Evolutionary conservation across 305 asterid genomes (phyloP), one percentile per base, ranked within the genome.

Genomic region (Euphrasia arctica): DNA sequence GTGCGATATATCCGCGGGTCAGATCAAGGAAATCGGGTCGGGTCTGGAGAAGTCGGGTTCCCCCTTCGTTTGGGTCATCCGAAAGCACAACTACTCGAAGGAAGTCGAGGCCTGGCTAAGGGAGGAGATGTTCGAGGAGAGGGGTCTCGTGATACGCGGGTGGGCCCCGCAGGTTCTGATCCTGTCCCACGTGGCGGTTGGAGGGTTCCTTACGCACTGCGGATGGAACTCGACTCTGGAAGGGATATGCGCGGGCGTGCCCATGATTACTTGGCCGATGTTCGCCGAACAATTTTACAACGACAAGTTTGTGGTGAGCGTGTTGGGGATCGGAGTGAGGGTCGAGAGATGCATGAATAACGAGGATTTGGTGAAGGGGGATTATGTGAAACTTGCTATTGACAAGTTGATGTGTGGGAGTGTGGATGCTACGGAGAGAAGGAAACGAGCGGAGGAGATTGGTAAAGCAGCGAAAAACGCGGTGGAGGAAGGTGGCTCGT

Each of bases 151-250:
- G 2, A 57, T 86, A 12, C 60, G 71, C 4, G 92, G 95, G 0
- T 82, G 92, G 95, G 87, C 95, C 0, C 92, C 92, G 1, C 95
- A 89, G 57, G 79, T 89, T 25, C 31, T 74, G 28, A 82, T 89
- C 22, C 11, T 89, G 31, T 70, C 82, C 1, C 95, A 86, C 54
- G 62, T 74, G 0, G 58, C 90, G 0, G 47, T 82, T 0, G 86
- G 83, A 31, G 87, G 82, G 0, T 89, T 89, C 64, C 18, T 86
- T 63, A 79, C 92, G 1, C 92, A 86, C 10, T 82, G 87, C 9
- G 92, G 91, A 0, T 86, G 90, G 92, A 89, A 82, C 8, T 89
- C 90, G 14, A 81, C 80, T 0, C 67, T 89, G 6, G 92, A 89
- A 57, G 80, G 83, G 0, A 13, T 77, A 0, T 65, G 76, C 2